Conservation (phyloP, 805 yeast species). For the Candida adriatica region DNA sequence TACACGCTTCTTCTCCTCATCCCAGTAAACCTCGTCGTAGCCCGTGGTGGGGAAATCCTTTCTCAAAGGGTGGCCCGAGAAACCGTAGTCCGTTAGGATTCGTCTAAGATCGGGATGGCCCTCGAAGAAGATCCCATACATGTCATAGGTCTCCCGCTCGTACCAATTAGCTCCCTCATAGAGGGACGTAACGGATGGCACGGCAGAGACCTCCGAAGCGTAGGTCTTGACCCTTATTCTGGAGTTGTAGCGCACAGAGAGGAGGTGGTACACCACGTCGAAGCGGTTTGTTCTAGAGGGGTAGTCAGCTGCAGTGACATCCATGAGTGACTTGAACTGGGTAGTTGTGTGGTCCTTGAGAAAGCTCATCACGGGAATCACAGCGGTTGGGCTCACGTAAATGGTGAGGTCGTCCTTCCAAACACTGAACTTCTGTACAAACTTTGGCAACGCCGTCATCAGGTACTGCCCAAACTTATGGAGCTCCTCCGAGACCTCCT, state of each 20-base stretch:
- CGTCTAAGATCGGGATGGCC: conserved; percentile 87
- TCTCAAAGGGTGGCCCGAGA: conserved; percentile 87
- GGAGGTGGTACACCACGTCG: conserved; percentile 78
- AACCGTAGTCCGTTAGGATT: conserved; percentile 87
- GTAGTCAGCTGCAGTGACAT: conserved; percentile 81
- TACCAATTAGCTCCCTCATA: conserved; percentile 85
- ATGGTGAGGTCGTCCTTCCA: conserved; percentile 87
- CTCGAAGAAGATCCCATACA: conserved; percentile 82
- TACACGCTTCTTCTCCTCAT: conserved; percentile 84
- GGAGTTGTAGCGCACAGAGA: conserved; percentile 77
- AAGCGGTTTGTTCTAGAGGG: conserved; percentile 80
- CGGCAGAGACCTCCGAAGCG: conserved; percentile 76
- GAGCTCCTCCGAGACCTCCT: conserved; percentile 58
- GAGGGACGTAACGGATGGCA: conserved; percentile 68
- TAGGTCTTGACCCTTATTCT: conserved; percentile 85
- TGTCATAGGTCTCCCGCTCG: conserved; percentile 84
- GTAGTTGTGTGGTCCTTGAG: conserved; percentile 73
- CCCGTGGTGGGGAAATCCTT: conserved; percentile 93
- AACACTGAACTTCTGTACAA: conserved; percentile 74
- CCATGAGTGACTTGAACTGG: conserved; percentile 73
- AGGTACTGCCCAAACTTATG: conserved; percentile 78
- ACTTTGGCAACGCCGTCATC: conserved; percentile 74
- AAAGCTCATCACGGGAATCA: conserved; percentile 64
- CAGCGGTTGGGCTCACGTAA: conserved; percentile 68
- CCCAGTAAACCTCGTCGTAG: conserved; percentile 84